Evolutionary conservation across 306 rosid genomes (phyloP).

Genomic region (Vachellia collinsii): DNA sequence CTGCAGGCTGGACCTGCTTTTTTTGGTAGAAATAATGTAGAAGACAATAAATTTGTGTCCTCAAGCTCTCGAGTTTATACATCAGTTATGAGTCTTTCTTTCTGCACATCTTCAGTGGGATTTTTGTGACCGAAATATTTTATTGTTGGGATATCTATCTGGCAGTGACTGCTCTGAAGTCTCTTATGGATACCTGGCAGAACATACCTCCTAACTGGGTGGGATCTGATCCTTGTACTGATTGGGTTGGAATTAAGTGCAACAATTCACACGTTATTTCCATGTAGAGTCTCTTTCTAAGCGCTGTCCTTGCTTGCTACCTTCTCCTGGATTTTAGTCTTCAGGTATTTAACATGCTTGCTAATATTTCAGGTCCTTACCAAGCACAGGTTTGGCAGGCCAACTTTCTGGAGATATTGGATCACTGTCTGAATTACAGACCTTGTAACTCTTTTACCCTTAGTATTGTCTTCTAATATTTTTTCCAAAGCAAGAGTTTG

Average conservation of each 20-base stretch:
- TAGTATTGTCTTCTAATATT: neutral
- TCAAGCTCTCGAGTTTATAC: slow-evolving; percentile 9
- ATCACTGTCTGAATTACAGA: slow-evolving; percentile 44
- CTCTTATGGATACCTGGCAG: slow-evolving; percentile 40
- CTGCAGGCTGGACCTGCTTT: slow-evolving; percentile 16
- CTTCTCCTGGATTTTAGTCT: slow-evolving; percentile 14
- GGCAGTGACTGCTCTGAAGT: slow-evolving; percentile 44
- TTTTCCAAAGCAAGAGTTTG: neutral
- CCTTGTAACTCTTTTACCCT: slow-evolving; percentile 43
- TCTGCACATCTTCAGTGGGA: slow-evolving; percentile 12
- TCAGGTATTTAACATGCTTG: slow-evolving; percentile 16
- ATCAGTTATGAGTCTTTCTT: slow-evolving; percentile 4
- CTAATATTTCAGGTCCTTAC: slow-evolving; percentile 41
- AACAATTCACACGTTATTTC: slow-evolving; percentile 46
- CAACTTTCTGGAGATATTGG: slow-evolving; percentile 53
- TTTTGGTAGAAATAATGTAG: neutral
- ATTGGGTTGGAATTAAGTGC: slow-evolving; percentile 58
- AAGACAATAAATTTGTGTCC: slow-evolving; percentile 1
- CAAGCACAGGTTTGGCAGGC: slow-evolving; percentile 48
- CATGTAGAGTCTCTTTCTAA: slow-evolving; percentile 43
- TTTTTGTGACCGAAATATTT: slow-evolving; percentile 12
- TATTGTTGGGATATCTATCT: neutral
- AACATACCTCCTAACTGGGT: slow-evolving; percentile 50
- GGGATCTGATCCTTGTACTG: slow-evolving; percentile 50
- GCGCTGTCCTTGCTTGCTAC: slow-evolving; percentile 8